Percentiles rank a stretch among this genome's conserved stretches.
Evolutionary conservation across 495 filamentous ascomycete species (phyloP).

Genomic region (Immersiella caudata): DNA sequence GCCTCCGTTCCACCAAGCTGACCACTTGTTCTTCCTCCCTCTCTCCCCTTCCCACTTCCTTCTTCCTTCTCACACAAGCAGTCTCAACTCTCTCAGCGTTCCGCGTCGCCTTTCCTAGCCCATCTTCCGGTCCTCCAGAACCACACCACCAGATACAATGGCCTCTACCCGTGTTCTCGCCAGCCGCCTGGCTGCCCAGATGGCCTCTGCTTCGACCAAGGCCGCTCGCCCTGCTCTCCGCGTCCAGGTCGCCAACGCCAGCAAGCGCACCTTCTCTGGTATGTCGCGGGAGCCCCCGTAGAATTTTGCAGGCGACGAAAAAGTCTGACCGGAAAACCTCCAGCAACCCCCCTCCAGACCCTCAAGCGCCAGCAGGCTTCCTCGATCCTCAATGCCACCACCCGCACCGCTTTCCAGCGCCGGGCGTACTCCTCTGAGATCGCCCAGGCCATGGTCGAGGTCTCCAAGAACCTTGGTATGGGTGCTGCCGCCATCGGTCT

Average conservation of each 20-base stretch:
- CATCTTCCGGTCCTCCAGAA: constrained; percentile 37
- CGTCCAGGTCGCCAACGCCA: constrained; percentile 59
- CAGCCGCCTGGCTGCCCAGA: constrained; percentile 66
- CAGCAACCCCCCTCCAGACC: constrained; percentile 58
- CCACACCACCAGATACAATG: constrained; percentile 63
- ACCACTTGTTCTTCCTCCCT: constrained; percentile 39
- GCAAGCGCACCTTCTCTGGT: constrained; percentile 71
- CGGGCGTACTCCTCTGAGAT: constrained; percentile 81
- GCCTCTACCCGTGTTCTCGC: constrained; percentile 72
- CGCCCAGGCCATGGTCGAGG: constrained; percentile 81
- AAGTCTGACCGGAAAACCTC: constrained; percentile 8
- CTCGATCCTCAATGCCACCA: constrained; percentile 65
- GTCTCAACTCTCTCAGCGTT: constrained; percentile 39
- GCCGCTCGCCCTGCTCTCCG: constrained; percentile 70
- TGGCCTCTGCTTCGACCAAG: constrained; percentile 60
- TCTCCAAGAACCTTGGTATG: constrained; percentile 86
- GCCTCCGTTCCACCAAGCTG: constrained; percentile 36
- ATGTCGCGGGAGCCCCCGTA: constrained; percentile 30
- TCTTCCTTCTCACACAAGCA: constrained; percentile 45
- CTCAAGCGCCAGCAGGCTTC: constrained; percentile 69
- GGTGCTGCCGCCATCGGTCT: constrained; percentile 86
- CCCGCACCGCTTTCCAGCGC: constrained; percentile 66
- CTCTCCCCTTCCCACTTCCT: constrained; percentile 41
- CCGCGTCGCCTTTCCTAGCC: constrained; percentile 39
- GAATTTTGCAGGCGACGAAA: constrained; percentile 4